Evolutionary conservation across 1,284 basidiomycete genomes (phyloP).

Genomic region (Ustilago cynodontis): DNA sequence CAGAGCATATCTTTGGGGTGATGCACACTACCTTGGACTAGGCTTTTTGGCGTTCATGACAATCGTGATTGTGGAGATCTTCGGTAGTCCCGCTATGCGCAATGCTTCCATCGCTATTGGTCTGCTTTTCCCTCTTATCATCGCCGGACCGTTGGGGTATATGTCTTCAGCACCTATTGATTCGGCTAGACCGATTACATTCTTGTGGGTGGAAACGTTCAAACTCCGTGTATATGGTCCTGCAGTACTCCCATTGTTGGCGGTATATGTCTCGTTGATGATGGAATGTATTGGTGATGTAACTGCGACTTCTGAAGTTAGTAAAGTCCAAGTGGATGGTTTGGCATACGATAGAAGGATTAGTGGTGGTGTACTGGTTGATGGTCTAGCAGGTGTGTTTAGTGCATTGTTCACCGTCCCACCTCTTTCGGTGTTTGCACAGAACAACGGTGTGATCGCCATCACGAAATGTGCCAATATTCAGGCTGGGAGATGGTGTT

Average conservation of each 20-base stretch:
- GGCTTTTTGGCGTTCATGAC: conserved; percentile 84
- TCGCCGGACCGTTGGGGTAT: conserved; percentile 60
- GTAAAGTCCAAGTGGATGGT: conserved; percentile 73
- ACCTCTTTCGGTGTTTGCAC: conserved; percentile 82
- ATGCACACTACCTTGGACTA: conserved; percentile 83
- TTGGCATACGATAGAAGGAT: conserved; percentile 79
- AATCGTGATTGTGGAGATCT: conserved; percentile 80
- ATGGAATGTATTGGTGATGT: conserved; percentile 90
- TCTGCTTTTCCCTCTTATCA: conserved; percentile 58
- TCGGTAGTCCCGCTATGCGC: conserved; percentile 82
- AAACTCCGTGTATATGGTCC: conserved; percentile 83
- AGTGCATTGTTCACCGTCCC: conserved; percentile 84
- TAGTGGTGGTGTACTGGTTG: conserved; percentile 83
- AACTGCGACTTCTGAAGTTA: conserved; percentile 85
- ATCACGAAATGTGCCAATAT: conserved; percentile 67
- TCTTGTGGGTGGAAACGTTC: conserved; percentile 79
- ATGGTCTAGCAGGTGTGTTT: conserved; percentile 76
- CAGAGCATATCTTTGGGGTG: conserved; percentile 77
- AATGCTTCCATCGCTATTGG: conserved; percentile 72
- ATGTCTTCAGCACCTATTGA: conserved; percentile 48
- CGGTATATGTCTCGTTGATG: conserved; percentile 77
- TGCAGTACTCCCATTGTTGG: conserved; percentile 84
- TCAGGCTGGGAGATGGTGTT: conserved; percentile 59
- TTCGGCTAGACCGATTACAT: conserved; percentile 53
- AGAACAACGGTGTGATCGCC: conserved; percentile 77